Evolutionary conservation across 441 rosid species (phyloP), one percentile per base, ranked within the genome.

Genomic region (Erysimum cheiri): DNA sequence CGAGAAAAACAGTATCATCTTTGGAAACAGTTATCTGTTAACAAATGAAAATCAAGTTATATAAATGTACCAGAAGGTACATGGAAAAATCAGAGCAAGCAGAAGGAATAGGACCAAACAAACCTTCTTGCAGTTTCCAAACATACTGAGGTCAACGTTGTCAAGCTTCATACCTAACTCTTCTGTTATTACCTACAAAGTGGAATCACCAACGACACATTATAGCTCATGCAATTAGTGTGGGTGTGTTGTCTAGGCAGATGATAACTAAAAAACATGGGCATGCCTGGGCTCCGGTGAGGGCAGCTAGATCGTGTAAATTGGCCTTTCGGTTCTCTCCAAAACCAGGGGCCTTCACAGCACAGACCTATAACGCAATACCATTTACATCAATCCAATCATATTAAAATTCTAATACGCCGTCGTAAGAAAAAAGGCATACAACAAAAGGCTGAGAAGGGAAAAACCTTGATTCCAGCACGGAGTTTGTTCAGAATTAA

Each of bases 81-180:
- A 17, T 2, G 19, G 8, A 3, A 35, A 29, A 52, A 12, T 2
- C 53, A 43, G 29, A 56, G 36, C 0, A 70, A 49, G 57, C 50
- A 43, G 41, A 14, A 28, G 19, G 4, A 13, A 39, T 28, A 28
- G 19, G 59, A 35, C 44, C 49, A 50, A 47, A 24, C 77, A 33
- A 33, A 92, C 98, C 91, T 90, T 88, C 75, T 85, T 90, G 84
- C 92, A 87, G 49, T 84, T 81, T 26, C 97, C 98, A 56, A 93
- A 83, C 90, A 87, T 85, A n/a, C 85, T 85, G 17, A 80, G 54
- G 66, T 83, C 91, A 53, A 86, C 86, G 40, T 86, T 88, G 46
- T 88, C 93, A 28, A 88, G 88, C 73, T 87, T 82, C 80, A 84
- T 80, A 37, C 96, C 97, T 60, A 86, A 78, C 81, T 88, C 93